Base-by-base conservation (phyloP, 345 rosid species). In the Fremontodendron californicum region DNA sequence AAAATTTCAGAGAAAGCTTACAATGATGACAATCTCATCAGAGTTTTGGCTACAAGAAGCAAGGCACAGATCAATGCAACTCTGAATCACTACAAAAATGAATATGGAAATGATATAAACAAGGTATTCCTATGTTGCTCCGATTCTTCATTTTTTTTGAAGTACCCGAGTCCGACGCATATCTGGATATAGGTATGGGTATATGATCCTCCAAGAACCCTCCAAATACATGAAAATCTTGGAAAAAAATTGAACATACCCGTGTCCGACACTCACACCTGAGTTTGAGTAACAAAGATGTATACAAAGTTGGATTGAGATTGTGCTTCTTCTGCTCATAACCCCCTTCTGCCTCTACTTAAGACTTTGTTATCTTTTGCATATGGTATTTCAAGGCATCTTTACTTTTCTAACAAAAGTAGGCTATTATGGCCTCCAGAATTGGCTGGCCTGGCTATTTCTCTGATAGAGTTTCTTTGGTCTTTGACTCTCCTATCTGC, bases 21-120 rank as follows among this genome's bases (percentile, higher is more conserved):
- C 81, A 85, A 13, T 49, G 81, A 88, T 75, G 97, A 92, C 15
- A 91, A 90, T 54, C 60, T 92, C 13, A 84, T 92, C 72, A 84
- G 92, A 75, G 85, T 92, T 73, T 81, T 93, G 88, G 85, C 91
- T 11, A 88, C 93, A 37, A 90, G 94, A 73, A 91, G 94, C 84
- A 90, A 79, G 84, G 87, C 93, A 33, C 96, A 93, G 75, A 84
- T 93, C 84, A 93, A 87, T 80, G 94, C 98, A 57, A 88, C 88
- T 40, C 82, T 91, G 48, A 93, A 91, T 64, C 88, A 86, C 6
- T 93, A 89, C 89, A 92, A 90, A 79, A 86, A 90, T 80, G 88
- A 80, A 60, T 85, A 84, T 31, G 93, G 89, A 8, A 88, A 87
- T 76, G 93, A 91, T 37, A 79, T 91, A 70, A 84, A 87, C 83